Conservation (phyloP, 164 flowering plant genomes). For the Vitis labrusca region DNA sequence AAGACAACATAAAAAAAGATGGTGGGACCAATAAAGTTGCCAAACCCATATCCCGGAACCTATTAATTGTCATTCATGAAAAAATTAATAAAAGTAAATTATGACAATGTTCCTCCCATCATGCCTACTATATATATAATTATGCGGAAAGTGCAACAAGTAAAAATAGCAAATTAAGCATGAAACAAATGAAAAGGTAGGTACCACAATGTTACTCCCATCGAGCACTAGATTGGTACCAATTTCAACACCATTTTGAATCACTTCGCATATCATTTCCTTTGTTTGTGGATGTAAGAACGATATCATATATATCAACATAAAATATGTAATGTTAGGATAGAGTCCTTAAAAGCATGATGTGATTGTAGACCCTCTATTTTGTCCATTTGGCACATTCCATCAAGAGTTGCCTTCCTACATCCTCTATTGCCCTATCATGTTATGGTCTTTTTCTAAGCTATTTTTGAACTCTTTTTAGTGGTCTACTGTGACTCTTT, state of each 20-base stretch:
- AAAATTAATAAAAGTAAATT: neutral
- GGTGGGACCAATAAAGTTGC: constrained; percentile 96
- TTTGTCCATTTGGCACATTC: too few relatives aligned
- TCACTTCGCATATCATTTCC: constrained; percentile 67
- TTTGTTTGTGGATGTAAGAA: constrained; percentile 59
- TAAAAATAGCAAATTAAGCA: neutral
- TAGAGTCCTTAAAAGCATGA: too few relatives aligned
- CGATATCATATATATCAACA: neutral
- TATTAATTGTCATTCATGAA: constrained; percentile 17
- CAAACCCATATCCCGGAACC: constrained; percentile 86
- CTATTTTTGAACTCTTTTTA: too few relatives aligned
- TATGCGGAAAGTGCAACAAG: neutral
- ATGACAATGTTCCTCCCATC: too few relatives aligned
- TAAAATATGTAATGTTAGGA: too few relatives aligned
- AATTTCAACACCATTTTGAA: constrained; percentile 68
- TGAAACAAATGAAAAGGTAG: constrained; percentile 17
- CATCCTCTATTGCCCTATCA: too few relatives aligned
- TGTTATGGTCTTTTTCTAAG: too few relatives aligned
- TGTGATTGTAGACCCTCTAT: too few relatives aligned
- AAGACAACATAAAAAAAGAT: constrained; percentile 66
- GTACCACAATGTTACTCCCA: constrained; percentile 81
- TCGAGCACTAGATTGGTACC: constrained; percentile 86
- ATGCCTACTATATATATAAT: neutral
- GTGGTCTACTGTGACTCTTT: too few relatives aligned
- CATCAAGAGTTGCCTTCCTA: too few relatives aligned